Evolutionary conservation across 2,329 filamentous ascomycete genomes (phyloP).

Genomic region (Botrytis cinerea): DNA sequence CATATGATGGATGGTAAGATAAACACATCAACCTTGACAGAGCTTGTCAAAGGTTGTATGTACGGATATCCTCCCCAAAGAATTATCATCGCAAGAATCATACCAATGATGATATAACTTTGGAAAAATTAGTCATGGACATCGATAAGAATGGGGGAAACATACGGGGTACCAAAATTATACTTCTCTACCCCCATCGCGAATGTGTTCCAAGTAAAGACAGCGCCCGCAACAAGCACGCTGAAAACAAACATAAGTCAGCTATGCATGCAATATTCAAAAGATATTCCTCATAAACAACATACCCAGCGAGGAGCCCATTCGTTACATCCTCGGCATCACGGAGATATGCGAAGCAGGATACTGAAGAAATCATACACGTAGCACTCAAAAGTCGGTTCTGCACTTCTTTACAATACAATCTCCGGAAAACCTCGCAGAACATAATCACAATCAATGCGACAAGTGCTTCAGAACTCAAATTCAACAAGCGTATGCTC

Average conservation of each 20-base stretch:
- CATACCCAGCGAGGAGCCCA: not conserved
- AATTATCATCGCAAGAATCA: not conserved
- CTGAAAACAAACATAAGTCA: not conserved
- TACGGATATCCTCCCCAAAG: too few relatives aligned
- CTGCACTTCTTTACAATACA: not conserved
- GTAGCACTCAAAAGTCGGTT: not conserved
- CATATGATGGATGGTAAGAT: too few relatives aligned
- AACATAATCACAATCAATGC: not conserved
- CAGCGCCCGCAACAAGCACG: not conserved
- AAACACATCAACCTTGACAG: too few relatives aligned
- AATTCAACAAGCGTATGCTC: not conserved
- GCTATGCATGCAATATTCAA: not conserved
- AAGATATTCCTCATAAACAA: not conserved
- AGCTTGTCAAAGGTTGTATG: too few relatives aligned
- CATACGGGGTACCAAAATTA: not conserved
- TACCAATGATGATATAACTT: not conserved
- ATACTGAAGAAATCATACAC: not conserved
- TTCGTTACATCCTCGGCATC: not conserved
- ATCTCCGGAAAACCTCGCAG: not conserved
- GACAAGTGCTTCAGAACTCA: not conserved
- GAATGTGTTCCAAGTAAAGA: not conserved
- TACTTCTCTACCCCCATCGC: not conserved
- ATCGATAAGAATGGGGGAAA: not conserved
- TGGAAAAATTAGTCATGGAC: not conserved
- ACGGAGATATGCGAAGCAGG: not conserved